Conservation (phyloP, 768 basidiomycete genomes). For the Daedalea quercina region DNA sequence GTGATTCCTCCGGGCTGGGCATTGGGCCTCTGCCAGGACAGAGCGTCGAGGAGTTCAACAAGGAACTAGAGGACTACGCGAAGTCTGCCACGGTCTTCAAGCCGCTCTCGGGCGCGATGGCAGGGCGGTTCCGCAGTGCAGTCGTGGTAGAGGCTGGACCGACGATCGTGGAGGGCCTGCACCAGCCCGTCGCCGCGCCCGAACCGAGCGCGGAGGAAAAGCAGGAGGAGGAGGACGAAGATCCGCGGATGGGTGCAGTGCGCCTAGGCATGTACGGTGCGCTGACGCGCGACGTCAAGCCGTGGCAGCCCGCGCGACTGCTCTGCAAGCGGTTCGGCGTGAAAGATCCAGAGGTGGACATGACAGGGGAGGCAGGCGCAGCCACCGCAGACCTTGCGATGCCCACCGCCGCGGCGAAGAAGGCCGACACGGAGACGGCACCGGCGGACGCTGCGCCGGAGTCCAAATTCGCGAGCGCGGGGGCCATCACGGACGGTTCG, state of each 20-base stretch:
- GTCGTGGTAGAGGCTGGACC: slow-evolving; percentile 62
- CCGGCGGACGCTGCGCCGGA: background rate
- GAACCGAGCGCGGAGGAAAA: slow-evolving; percentile 22
- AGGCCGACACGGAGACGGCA: background rate
- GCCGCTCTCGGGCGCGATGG: slow-evolving; percentile 89
- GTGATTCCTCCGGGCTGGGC: slow-evolving; percentile 33
- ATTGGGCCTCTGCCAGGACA: slow-evolving; percentile 55
- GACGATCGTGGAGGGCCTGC: slow-evolving; percentile 58
- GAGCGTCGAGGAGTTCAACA: slow-evolving; percentile 61
- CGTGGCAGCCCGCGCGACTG: slow-evolving; percentile 79
- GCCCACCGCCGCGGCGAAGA: slow-evolving; percentile 8
- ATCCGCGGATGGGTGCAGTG: slow-evolving; percentile 78
- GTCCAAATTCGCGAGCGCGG: background rate
- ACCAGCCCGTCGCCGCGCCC: slow-evolving; percentile 35
- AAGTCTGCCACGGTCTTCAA: slow-evolving; percentile 88
- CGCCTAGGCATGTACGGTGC: slow-evolving; percentile 85
- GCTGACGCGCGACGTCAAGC: slow-evolving; percentile 66
- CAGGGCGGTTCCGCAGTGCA: slow-evolving; percentile 85
- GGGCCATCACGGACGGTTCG: slow-evolving; percentile 8
- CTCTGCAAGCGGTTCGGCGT: slow-evolving; percentile 94
- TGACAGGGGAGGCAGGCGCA: slow-evolving; percentile 18
- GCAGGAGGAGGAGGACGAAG: slow-evolving; percentile 51
- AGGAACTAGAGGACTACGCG: slow-evolving; percentile 81
- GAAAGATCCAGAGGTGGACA: slow-evolving; percentile 72
- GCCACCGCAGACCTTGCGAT: slow-evolving; percentile 10